These are phyloP conservation scores for Ilex asprella DNA, from an alignment of 257 asterid species.

Conservation along the genomic window DNA sequence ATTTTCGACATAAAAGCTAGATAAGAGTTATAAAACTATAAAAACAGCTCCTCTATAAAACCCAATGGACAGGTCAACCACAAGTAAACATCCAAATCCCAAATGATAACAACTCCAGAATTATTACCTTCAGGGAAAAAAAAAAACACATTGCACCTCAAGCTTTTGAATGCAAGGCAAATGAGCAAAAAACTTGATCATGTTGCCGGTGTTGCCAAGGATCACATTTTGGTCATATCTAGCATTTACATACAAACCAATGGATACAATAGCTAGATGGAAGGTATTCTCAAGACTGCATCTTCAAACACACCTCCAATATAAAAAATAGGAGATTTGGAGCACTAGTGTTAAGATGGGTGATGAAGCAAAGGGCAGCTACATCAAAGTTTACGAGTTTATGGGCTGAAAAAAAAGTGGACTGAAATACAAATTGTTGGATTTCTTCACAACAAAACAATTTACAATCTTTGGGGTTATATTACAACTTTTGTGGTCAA, in stretches of 20 bases:
- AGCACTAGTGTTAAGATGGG: slow-evolving; percentile 61
- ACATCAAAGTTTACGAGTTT: too few relatives aligned
- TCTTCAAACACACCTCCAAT: slow-evolving; percentile 87
- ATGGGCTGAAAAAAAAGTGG: too few relatives aligned
- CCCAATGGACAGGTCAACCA: background rate
- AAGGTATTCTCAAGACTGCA: slow-evolving; percentile 54
- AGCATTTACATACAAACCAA: slow-evolving; percentile 58
- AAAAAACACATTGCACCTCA: slow-evolving; percentile 89
- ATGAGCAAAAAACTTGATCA: slow-evolving; percentile 69
- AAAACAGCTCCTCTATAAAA: background rate
- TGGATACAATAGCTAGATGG: slow-evolving; percentile 72
- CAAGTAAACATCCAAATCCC: background rate
- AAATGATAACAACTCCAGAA: slow-evolving; percentile 5
- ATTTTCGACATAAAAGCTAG: background rate
- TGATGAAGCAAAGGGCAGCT: slow-evolving; percentile 70
- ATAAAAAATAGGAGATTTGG: slow-evolving; percentile 87
- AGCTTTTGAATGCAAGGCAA: slow-evolving; percentile 88
- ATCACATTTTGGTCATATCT: slow-evolving; percentile 43
- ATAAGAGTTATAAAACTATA: background rate
- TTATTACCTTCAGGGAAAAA: slow-evolving; percentile 71
- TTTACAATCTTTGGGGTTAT: too few relatives aligned
- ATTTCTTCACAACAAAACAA: too few relatives aligned
- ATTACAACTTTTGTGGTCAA: too few relatives aligned
- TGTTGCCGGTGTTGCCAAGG: slow-evolving; percentile 60
- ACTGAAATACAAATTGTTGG: too few relatives aligned